Percentiles rank a stretch among this genome's conserved stretches.
phyloP scores from a whole-genome alignment of 108 stramenopile species.

The Cyclotella kingstonii region DNA sequence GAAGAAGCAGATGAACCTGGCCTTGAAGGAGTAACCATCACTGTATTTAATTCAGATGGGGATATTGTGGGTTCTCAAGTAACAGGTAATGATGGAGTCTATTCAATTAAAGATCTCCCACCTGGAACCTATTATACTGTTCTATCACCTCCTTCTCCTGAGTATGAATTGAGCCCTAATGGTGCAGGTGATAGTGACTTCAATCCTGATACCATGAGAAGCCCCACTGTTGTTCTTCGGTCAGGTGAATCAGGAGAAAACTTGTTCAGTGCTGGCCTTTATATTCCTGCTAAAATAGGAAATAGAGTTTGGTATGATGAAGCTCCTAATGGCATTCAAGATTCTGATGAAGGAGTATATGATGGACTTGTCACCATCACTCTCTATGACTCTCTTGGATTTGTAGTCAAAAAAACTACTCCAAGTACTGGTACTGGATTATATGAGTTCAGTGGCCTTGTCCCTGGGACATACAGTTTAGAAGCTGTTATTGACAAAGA shows the following conservation, averaged over 20 bases:
- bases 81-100: slow-evolving; percentile 21
- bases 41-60: slow-evolving; percentile 34
- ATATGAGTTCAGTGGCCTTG: slow-evolving; percentile 28
- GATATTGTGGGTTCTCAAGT: slow-evolving; percentile 13
- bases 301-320: slow-evolving; percentile 39
- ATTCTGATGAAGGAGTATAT: slow-evolving; percentile 19
- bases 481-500: slow-evolving; percentile 12
- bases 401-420: slow-evolving; percentile 12
- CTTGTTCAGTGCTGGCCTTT: slow-evolving; percentile 35
- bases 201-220: slow-evolving; percentile 23
- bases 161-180: slow-evolving; percentile 18
- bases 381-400: slow-evolving; percentile 38
- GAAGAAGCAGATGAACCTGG: slow-evolving; percentile 29
- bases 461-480: slow-evolving; percentile 29
- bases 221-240: slow-evolving; percentile 17
- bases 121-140: slow-evolving; percentile 29
- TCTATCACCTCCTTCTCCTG: slow-evolving; percentile 17
- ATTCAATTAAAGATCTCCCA: slow-evolving; percentile 29
- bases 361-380: slow-evolving; percentile 16
- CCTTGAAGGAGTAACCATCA: slow-evolving; percentile 22
- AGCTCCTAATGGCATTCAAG: slow-evolving; percentile 42
- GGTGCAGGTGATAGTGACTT: slow-evolving; percentile 19
- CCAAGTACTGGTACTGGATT: slow-evolving; percentile 14
- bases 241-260: slow-evolving; percentile 34
- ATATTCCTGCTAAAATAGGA: slow-evolving; percentile 35